Evolutionary conservation across 164 flowering plant species (phyloP).

Genomic region (Vitis amurensis): DNA sequence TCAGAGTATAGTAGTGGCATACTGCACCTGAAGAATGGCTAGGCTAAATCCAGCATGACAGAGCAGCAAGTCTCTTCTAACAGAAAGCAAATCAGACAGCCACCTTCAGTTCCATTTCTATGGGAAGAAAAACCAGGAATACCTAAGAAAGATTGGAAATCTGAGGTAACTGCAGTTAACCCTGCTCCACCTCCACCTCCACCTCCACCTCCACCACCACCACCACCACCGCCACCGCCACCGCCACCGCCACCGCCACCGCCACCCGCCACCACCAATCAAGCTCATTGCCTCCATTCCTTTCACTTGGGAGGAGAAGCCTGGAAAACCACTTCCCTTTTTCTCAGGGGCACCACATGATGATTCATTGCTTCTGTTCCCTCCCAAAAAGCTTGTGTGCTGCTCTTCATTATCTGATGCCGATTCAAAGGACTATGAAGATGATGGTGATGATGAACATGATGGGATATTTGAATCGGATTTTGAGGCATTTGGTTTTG

Average conservation of each 20-base stretch:
- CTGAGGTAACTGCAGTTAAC: conserved; percentile 13
- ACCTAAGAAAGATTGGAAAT: conserved; percentile 72
- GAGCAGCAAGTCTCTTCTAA: conserved; percentile 21
- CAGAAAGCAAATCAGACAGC: conserved; percentile 33
- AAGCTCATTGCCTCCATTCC: conserved; percentile 71
- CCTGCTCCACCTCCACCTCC: neutral
- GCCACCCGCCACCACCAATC: conserved; percentile 26
- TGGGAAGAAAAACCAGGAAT: conserved; percentile 88
- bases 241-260: conserved; percentile 18
- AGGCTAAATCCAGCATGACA: conserved; percentile 22
- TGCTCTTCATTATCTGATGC: neutral
- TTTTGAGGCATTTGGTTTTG: conserved; percentile 27
- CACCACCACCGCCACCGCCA: neutral
- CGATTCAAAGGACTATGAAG: conserved; percentile 11
- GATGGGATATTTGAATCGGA: conserved; percentile 37
- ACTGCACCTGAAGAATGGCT: neutral
- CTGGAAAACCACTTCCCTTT: conserved; percentile 56
- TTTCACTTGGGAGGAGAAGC: conserved; percentile 81
- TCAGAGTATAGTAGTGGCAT: conserved; percentile 8
- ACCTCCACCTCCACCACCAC: neutral
- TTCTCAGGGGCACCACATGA: conserved; percentile 16
- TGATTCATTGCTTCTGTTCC: conserved; percentile 10
- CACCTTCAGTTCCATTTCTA: conserved; percentile 69
- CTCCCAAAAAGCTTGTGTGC: conserved; percentile 17
- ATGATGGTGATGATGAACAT: conserved; percentile 15